Percentiles rank a stretch among this genome's conserved stretches.
Conservation (phyloP, 345 rosid genomes). For the Gynandropsis gynandra region DNA sequence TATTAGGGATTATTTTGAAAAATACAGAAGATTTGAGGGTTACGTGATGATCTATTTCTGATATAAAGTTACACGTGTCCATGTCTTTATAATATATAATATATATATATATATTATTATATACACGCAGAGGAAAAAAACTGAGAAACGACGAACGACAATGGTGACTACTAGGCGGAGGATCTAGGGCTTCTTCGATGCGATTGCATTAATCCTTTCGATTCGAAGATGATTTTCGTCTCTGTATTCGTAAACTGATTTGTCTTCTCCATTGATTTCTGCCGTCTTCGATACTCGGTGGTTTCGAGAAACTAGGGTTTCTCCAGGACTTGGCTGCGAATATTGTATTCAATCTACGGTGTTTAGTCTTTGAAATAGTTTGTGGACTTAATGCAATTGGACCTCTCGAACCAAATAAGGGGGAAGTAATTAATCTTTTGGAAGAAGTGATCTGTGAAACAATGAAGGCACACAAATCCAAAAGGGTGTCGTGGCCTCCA, state of each 20-base stretch:
- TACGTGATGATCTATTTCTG: too few relatives aligned
- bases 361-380: too few relatives aligned
- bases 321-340: conserved; percentile 1
- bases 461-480: conserved; percentile 80
- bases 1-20: conserved; percentile 5
- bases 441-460: conserved; percentile 32
- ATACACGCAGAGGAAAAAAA: conserved; percentile 15
- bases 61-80: conserved; percentile 28
- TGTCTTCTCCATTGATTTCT: conserved; percentile 14
- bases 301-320: conserved; percentile 18
- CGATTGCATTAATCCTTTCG: neutral
- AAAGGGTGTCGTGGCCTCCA: conserved; percentile 84
- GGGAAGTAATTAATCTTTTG: conserved; percentile 4
- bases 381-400: conserved; percentile 12
- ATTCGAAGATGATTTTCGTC: conserved; percentile 1
- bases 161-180: conserved; percentile 24
- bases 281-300: conserved; percentile 1
- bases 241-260: conserved; percentile 13
- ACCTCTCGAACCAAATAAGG: conserved; percentile 11
- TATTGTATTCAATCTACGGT: conserved; percentile 18
- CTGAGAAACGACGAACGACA: conserved; percentile 21
- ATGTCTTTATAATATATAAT: too few relatives aligned
- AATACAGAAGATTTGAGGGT: conserved; percentile 2
- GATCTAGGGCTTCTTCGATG: conserved; percentile 33
- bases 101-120: too few relatives aligned